Evolutionary conservation across 345 rosid species (phyloP), one percentile per base, ranked within the genome.

Genomic region (Euphorbia pulcherrima): DNA sequence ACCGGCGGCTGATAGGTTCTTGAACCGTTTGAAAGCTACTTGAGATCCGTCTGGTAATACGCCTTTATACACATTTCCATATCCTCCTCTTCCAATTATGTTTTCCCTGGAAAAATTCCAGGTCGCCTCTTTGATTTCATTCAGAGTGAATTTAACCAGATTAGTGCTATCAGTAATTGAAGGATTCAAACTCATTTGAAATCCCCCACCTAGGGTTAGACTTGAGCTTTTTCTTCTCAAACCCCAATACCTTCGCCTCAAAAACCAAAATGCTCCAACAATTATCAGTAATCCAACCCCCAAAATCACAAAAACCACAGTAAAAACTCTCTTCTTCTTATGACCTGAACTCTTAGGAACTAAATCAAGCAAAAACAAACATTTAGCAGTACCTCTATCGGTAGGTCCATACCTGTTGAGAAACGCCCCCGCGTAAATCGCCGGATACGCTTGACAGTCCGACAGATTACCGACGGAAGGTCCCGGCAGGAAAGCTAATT

Each of bases 1-100:
- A 18, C 98, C 98, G 0, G 85, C 72, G 2, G 90, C 96, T 1
- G 96, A 84, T 62, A 96, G 90, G 64, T 90, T 92, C 83, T 92
- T 92, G 79, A 92, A 90, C 84, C 98, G 81, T 80, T 92, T 90
- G 48, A 92, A 71, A n/a, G 98, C 98, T 68, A 88, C 95, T 68
- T 88, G 83, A 3, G 92, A 52, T 40, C 90, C 97, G 67, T 92
- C 92, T 1, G 64, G 71, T 77, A 90, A 73, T 46, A 71, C 76
- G 10, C 98, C 97, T 65, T 81, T 78, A 72, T 82, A 90, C 51
- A 90, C 98, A 80, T 92, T 92, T 35, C 98, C 98, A 70, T 84
- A 92, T 0, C 97, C 98, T 68, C 98, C 98, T 72, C 77, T 77
- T 50, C 98, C 97, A 24, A 90, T 79, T 48, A 92, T 85, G 75